These are phyloP conservation scores for Colletotrichum falcatum DNA, from an alignment of 2,329 filamentous ascomycete genomes.

Conservation along the genomic window DNA sequence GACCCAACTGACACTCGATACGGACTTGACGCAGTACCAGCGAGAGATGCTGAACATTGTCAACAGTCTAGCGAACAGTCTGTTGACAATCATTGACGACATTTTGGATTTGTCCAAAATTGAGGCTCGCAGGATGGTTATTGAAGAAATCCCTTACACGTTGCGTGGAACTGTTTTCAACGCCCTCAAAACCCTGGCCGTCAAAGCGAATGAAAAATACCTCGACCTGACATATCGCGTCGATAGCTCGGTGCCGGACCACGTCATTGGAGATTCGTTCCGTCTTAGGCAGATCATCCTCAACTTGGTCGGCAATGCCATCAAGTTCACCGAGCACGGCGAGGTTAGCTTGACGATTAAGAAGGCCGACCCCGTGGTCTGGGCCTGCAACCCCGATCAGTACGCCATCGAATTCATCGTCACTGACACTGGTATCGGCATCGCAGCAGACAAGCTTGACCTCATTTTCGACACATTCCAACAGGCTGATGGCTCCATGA, in stretches of 20 bases:
- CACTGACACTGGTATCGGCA: conserved; percentile 95
- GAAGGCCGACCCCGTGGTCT: conserved; percentile 71
- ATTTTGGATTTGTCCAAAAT: conserved; percentile 83
- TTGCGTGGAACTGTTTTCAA: conserved; percentile 96
- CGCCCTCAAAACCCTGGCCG: conserved; percentile 94
- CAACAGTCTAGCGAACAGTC: conserved; percentile 93
- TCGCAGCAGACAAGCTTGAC: conserved; percentile 93
- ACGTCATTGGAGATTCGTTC: conserved; percentile 97
- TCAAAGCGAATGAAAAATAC: conserved; percentile 96
- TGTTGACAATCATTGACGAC: conserved; percentile 95
- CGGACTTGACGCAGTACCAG: conserved; percentile 93
- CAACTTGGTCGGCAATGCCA: conserved; percentile 96
- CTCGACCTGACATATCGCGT: conserved; percentile 93
- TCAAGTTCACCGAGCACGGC: conserved; percentile 98
- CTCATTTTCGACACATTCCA: conserved; percentile 99
- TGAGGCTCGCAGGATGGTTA: conserved; percentile 96
- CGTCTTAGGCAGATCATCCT: conserved; percentile 95
- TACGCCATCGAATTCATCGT: conserved; percentile 97
- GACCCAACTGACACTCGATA: conserved; percentile 96
- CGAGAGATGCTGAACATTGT: conserved; percentile 99
- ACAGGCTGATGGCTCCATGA: conserved; percentile 97
- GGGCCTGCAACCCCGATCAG: conserved; percentile 76
- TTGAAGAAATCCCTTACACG: conserved; percentile 97
- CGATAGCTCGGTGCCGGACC: conserved; percentile 92
- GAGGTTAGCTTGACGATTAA: conserved; percentile 96